phyloP scores from a whole-genome alignment of 176 grass and related monocot species.

The Triticum timopheevii region DNA sequence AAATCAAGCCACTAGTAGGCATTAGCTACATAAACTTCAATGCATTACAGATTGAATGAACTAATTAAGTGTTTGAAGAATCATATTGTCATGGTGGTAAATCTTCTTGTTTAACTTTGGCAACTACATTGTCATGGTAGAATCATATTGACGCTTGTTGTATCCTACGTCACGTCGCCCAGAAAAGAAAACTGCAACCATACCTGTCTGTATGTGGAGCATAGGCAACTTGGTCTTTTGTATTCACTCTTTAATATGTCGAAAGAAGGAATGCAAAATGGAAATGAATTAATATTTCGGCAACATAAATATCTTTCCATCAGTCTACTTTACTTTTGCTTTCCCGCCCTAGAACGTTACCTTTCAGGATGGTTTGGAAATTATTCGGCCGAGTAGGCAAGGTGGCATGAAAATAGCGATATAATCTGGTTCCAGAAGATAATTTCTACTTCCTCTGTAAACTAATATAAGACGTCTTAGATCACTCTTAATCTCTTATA shows the following conservation, averaged over 20 bases:
- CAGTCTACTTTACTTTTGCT: background rate
- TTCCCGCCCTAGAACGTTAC: background rate
- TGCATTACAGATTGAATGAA: background rate
- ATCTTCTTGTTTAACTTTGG: background rate
- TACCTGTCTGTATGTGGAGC: background rate
- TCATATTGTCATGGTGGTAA: background rate
- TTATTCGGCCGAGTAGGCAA: background rate
- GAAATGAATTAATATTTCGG: background rate
- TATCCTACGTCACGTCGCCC: background rate
- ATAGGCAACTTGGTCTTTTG: background rate
- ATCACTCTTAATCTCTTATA: no score
- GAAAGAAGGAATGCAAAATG: background rate
- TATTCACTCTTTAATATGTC: background rate
- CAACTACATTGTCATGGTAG: background rate
- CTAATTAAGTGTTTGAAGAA: background rate
- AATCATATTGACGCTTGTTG: background rate
- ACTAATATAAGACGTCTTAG: no score
- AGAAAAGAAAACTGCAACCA: background rate
- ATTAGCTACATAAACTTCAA: slow-evolving; percentile 3
- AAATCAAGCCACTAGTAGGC: background rate
- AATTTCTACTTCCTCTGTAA: background rate
- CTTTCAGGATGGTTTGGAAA: background rate
- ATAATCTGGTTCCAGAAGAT: background rate
- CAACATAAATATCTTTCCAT: background rate
- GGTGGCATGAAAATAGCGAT: background rate